phyloP scores from a whole-genome alignment of 495 filamentous ascomycete genomes.

The Penicillium taxi region DNA sequence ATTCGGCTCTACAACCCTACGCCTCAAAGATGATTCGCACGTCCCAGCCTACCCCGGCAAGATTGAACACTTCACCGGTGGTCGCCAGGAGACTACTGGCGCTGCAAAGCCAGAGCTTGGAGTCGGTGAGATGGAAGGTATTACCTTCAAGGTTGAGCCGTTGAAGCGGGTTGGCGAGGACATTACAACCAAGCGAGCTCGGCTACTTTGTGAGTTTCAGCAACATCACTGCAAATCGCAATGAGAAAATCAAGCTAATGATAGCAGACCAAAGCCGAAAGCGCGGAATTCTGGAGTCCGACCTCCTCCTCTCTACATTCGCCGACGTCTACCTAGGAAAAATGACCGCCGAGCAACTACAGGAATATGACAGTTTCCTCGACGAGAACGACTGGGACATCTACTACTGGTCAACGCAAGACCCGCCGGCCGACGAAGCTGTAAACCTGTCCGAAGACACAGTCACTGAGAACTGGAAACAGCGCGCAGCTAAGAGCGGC shows the following conservation, averaged over 20 bases:
- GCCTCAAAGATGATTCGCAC: slow-evolving; percentile 22
- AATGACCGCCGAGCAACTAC: slow-evolving; percentile 67
- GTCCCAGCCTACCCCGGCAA: slow-evolving; percentile 46
- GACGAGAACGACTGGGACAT: slow-evolving; percentile 99
- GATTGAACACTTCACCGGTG: slow-evolving; percentile 57
- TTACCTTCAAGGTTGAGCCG: slow-evolving; percentile 83
- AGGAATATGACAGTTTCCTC: slow-evolving; percentile 85
- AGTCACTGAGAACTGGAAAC: slow-evolving; percentile 47
- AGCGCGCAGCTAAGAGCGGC: slow-evolving; percentile 49
- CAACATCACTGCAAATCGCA: background rate
- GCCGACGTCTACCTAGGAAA: slow-evolving; percentile 64
- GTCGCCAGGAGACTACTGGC: slow-evolving; percentile 43
- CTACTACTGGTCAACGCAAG: slow-evolving; percentile 99
- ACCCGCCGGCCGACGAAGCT: slow-evolving; percentile 47
- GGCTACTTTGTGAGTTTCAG: slow-evolving; percentile 71
- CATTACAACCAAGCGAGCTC: slow-evolving; percentile 71
- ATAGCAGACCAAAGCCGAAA: slow-evolving; percentile 86
- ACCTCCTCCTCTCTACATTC: slow-evolving; percentile 94
- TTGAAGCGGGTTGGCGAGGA: slow-evolving; percentile 74
- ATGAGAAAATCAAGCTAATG: background rate
- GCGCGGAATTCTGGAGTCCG: slow-evolving; percentile 88
- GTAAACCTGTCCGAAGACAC: slow-evolving; percentile 29
- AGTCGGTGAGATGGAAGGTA: slow-evolving; percentile 88
- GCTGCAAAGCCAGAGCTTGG: slow-evolving; percentile 59
- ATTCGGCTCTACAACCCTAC: slow-evolving; percentile 31